Conservation (phyloP, 1,284 basidiomycete genomes). For the Coniophora puteana region DNA sequence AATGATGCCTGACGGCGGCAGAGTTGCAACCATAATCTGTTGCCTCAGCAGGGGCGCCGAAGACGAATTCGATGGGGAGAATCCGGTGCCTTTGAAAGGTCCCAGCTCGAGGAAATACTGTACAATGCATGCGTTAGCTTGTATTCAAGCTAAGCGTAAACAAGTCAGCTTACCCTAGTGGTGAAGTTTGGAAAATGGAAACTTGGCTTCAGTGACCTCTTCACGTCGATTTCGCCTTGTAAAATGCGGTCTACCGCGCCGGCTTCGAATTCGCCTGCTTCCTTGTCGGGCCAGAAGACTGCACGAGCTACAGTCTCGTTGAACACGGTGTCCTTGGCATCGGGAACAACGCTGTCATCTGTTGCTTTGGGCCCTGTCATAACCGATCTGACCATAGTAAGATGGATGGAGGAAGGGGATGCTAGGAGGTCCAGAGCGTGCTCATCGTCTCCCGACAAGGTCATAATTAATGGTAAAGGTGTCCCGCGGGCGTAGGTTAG, state of each 20-base stretch:
- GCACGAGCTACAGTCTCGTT: constrained; percentile 37
- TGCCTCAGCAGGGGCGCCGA: constrained; percentile 35
- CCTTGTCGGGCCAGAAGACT: constrained; percentile 44
- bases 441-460: constrained; percentile 38
- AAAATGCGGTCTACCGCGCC: constrained; percentile 31
- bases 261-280: constrained; percentile 17
- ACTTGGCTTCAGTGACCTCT: constrained; percentile 42
- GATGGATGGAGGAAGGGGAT: constrained; percentile 31
- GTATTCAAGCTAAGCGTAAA: background rate
- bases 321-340: constrained; percentile 40
- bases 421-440: constrained; percentile 49
- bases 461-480: constrained; percentile 45
- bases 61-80: constrained; percentile 25
- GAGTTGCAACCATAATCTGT: constrained; percentile 39
- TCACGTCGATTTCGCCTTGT: constrained; percentile 50
- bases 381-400: constrained; percentile 34
- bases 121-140: constrained; percentile 2
- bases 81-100: constrained; percentile 42
- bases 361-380: constrained; percentile 45
- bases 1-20: constrained; percentile 36
- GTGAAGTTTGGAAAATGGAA: constrained; percentile 52
- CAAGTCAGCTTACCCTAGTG: constrained; percentile 35
- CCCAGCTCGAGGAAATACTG: constrained; percentile 49
- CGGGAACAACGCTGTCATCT: too few relatives aligned
- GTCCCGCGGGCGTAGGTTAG: constrained; percentile 46